Base-by-base conservation (phyloP, 2,329 filamentous ascomycete species). In the Scytalidium lignicola region DNA sequence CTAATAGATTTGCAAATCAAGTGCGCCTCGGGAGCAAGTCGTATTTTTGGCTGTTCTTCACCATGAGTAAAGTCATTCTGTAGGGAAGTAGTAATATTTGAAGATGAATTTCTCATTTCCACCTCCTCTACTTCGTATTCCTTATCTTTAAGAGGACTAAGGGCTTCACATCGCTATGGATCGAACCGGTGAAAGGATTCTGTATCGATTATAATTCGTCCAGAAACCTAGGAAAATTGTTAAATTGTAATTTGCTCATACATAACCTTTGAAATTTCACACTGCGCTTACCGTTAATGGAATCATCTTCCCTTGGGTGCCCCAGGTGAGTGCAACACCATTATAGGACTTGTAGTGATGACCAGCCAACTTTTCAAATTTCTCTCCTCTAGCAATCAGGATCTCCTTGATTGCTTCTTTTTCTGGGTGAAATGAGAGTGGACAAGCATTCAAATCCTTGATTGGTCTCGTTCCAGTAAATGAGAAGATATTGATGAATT, bases 381-480 rank as follows among this genome's bases (percentile, higher is more conserved):
- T 58, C 39, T 65, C 59, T 2, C 75, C 74, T 3, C 72, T 67
- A 29, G 64, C 62, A 3, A 65, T 57, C 17, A 76, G 61, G 3
- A 58, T 41, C 0, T 55, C 53, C n/a, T 55, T 62, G 3, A 74
- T 56, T 2, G 55, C 57, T 0, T 68, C 68, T 2, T 63, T 60
- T 1, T 67, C 66, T 20, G 69, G 62, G 49, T 76, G 73, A 53
- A 69, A 72, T 5, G 61, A 56, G 3, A 73, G 58, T 0, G 75
- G 75, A 47, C 69, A 74, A 5, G 67, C 67, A 20, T 67, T 58
- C 9, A 78, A 63, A 0, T 67, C 62, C 0, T 65, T 66, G 54
- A 77, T 73, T 53, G 67, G 67, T 42, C 66, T 66, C 17, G 71
- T 72, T 19, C 74, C 74, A 3, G 63, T 56, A 47, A 75, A 77